phyloP scores from a whole-genome alignment of 805 yeast genomes.

The Kazachstania psychrophila region DNA sequence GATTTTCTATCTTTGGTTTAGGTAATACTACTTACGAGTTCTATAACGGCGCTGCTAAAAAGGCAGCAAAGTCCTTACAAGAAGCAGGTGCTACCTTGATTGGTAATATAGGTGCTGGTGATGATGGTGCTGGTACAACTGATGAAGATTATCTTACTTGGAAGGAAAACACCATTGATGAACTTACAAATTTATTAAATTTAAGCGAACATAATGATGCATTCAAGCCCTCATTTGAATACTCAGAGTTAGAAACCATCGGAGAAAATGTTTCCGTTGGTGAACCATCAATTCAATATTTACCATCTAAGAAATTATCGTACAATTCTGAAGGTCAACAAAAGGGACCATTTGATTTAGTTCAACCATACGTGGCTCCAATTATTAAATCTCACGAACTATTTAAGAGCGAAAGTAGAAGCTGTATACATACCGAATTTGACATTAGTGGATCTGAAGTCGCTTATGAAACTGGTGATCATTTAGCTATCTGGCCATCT shows the following conservation, averaged over 20 bases:
- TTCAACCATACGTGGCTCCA: constrained; percentile 76
- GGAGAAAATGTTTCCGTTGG: constrained; percentile 55
- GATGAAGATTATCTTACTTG: constrained; percentile 92
- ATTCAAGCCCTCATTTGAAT: constrained; percentile 59
- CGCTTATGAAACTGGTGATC: constrained; percentile 91
- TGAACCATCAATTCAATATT: constrained; percentile 62
- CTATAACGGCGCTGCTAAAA: constrained; percentile 74
- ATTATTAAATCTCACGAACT: constrained; percentile 56
- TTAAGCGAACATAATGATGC: constrained; percentile 69
- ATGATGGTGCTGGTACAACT: constrained; percentile 88
- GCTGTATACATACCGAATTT: constrained; percentile 85
- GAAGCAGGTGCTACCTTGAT: constrained; percentile 64
- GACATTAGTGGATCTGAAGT: constrained; percentile 68
- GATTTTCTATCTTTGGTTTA: constrained; percentile 74
- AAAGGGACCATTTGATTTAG: constrained; percentile 68
- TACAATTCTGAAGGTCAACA: constrained; percentile 32
- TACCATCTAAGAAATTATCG: constrained; percentile 30
- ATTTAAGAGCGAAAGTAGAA: constrained; percentile 54
- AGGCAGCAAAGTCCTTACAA: constrained; percentile 41
- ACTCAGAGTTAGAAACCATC: constrained; percentile 34
- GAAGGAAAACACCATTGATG: constrained; percentile 72
- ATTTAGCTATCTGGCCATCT: constrained; percentile 89
- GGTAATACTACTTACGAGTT: constrained; percentile 94
- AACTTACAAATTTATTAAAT: constrained; percentile 51
- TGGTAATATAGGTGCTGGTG: constrained; percentile 83